Base-by-base conservation (phyloP, 768 basidiomycete genomes). In the Xerocomus brunneocitrinus region DNA sequence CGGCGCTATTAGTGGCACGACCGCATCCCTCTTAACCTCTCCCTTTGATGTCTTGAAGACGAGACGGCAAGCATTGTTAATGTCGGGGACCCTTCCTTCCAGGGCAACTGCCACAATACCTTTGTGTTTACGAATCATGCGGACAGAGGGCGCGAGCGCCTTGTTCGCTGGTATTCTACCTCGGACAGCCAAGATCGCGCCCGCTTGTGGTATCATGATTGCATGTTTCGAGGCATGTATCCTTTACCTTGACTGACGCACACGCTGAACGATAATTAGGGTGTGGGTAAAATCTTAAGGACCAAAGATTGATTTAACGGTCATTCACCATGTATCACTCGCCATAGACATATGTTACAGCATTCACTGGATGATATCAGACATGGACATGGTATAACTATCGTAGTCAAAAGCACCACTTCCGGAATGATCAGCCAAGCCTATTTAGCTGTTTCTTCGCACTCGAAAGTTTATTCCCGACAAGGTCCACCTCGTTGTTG, bases 181-280 rank as follows among this genome's bases (percentile, higher is more conserved):
- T 47, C 84, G 97, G 36, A 84, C 95, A 49, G 92, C 84, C 40
- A 99, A 98, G 71, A 95, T 97, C 57, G 92, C 92, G 10, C 97
- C 97, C 36, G 97, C 95, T 39, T 99, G 97, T 70, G 95, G 95
- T 24, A 87, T 99, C 59, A 98, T 98, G 95, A 97, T 98, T 67
- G 84, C 90, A 52, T 94, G 87, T 68, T 98, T 87, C 66, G 95
- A 98, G 83, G 94, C 84, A 60, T 30, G 79, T 41, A 24, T 19
- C 36, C 49, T 48, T 53, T 32, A 25, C 27, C 25, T 52, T 12
- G 53, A 34, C 27, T 43, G 6, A 53, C 69, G 34, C 32, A 25
- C 27, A 53, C 34, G 12, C 59, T 65, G 39, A 31, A 67, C 49
- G 9, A 14, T 8, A 0, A 24, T 30, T 28, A 87, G 85, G 84